These are phyloP conservation scores for Puccinia horiana DNA, from an alignment of 1,284 basidiomycete species.

Conservation along the genomic window DNA sequence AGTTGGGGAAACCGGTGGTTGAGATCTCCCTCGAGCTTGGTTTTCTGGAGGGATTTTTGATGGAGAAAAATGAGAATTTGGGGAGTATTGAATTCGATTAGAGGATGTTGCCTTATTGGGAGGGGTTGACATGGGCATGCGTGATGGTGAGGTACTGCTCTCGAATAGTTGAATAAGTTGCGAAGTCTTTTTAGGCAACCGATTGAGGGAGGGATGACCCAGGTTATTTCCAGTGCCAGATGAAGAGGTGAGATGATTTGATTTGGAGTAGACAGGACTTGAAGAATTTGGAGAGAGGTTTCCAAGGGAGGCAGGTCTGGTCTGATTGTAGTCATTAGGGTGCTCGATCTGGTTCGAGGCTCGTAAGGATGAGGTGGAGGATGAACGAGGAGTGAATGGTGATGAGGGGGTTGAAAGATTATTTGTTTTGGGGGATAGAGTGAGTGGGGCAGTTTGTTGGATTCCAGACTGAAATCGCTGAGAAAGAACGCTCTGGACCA, in stretches of 20 bases:
- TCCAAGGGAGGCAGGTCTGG: background rate
- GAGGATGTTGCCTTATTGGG: constrained; percentile 11
- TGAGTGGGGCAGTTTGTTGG: constrained; percentile 26
- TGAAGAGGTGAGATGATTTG: constrained; percentile 14
- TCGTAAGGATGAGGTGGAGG: constrained; percentile 10
- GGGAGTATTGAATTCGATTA: constrained; percentile 5
- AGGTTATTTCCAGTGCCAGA: background rate
- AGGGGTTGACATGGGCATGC: constrained; percentile 6
- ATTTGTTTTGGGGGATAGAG: constrained; percentile 32
- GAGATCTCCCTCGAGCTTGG: constrained; percentile 1
- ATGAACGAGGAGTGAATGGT: constrained; percentile 5
- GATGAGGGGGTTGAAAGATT: constrained; percentile 16
- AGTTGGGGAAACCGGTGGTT: constrained; percentile 1
- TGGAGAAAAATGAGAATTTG: background rate
- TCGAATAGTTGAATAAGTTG: constrained; percentile 46
- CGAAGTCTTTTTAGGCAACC: constrained; percentile 45
- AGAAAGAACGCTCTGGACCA: constrained; percentile 24
- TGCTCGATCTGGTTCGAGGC: background rate
- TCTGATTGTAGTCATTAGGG: background rate
- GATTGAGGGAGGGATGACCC: constrained; percentile 35
- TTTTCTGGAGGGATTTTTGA: background rate
- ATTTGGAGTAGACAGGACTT: constrained; percentile 15
- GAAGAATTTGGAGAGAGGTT: constrained; percentile 1
- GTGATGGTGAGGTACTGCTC: constrained; percentile 9
- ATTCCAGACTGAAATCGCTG: constrained; percentile 24